Percentiles rank a stretch among this genome's conserved stretches.
Evolutionary conservation across 129 eudicot genomes (phyloP).

Genomic region (Pseudognaphalium luteoalbum): DNA sequence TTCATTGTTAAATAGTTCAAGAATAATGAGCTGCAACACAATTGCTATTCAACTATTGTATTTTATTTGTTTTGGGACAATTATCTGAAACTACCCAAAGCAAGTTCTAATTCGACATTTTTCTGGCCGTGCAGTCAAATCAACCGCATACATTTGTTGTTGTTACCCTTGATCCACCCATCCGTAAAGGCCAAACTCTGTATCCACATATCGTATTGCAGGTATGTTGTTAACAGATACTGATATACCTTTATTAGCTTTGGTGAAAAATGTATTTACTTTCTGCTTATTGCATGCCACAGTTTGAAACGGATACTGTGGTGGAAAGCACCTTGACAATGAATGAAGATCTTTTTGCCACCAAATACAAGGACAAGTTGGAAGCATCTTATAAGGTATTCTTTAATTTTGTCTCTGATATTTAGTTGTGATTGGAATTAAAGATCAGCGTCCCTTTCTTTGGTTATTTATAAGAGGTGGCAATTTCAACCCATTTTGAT

Average conservation of each 20-base stretch:
- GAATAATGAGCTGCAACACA: constrained; percentile 7
- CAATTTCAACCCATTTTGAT: constrained; percentile 5
- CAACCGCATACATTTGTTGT: constrained; percentile 94
- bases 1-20: background rate
- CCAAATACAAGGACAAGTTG: constrained; percentile 84
- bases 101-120: background rate
- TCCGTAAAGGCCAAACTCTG: constrained; percentile 93
- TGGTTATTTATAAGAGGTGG: background rate
- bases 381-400: constrained; percentile 73
- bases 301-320: constrained; percentile 92
- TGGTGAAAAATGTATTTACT: constrained; percentile 9
- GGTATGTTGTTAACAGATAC: constrained; percentile 44
- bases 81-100: background rate
- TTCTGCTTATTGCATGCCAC: background rate
- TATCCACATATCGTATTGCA: constrained; percentile 97
- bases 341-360: constrained; percentile 61
- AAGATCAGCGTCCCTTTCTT: background rate
- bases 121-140: constrained; percentile 60
- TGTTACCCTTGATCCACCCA: constrained; percentile 94
- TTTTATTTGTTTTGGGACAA: background rate
- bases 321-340: constrained; percentile 65
- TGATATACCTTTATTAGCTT: constrained; percentile 7
- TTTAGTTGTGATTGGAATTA: constrained; percentile 11
- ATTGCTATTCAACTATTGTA: constrained; percentile 7
- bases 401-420: background rate